Evolutionary conservation across 164 flowering plant genomes (phyloP), one percentile per base, ranked within the genome.

Genomic region (Akebia trifoliata): DNA sequence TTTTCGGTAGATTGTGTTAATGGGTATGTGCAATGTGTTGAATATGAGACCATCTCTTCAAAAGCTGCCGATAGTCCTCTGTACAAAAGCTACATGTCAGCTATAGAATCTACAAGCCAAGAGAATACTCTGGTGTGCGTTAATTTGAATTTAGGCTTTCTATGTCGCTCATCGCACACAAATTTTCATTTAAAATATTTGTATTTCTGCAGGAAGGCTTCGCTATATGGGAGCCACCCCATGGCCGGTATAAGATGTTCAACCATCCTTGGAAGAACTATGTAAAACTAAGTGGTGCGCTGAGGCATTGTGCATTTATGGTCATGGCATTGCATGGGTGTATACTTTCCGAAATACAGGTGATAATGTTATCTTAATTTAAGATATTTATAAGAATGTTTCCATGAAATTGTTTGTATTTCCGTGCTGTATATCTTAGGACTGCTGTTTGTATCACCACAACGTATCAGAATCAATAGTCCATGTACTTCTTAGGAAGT

Each of bases 291-390:
- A 80, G 91, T 37, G 91, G 91, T 57, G 86, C 98, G 6, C 48
- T 92, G 29, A 82, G 95, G 76, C 86, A 92, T 65, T 86, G 97
- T 64, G 95, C 95, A 28, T 87, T 85, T 71, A 85, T 70, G 81
- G 96, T 92, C 68, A 92, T 92, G 96, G 89, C 98, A 6, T 70
- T 92, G 80, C 97, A 89, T 59, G 95, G 98, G 3, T 89, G 89
- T 61, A 78, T 92, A 54, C 90, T 92, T 47, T 78, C 98, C 9
- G 97, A 92, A 76, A 92, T 92, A 43, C 98, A 89, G 96, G 98
- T 89, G 53, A 34, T 54, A 47, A n/a, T 51, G 17, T 43, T 54
- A 47, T 63, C 54, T 63, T 37, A 10, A 37, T 36, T 59, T 25
- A 56, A 2, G 14, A 42, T 2, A 48, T 8, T n/a, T n/a, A n/a